These are phyloP conservation scores for Dioscorea dumetorum DNA, from an alignment of 106 monocot genomes.

Conservation along the genomic window DNA sequence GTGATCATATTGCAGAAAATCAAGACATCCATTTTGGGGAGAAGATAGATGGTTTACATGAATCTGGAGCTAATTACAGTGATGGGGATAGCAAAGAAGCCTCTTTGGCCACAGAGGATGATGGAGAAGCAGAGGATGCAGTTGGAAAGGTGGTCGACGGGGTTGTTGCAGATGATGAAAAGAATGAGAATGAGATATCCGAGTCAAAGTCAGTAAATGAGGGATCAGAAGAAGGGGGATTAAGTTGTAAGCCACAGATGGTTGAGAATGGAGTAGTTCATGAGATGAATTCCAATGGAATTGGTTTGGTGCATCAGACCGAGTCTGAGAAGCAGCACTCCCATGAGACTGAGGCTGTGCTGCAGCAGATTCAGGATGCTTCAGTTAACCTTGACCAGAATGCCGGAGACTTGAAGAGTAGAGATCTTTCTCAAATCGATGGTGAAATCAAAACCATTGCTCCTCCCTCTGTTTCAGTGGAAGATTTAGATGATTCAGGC, in stretches of 20 bases:
- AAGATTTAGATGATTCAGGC: conserved; percentile 27
- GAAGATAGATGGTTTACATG: too few relatives aligned
- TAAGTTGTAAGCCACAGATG: neutral
- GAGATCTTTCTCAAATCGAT: too few relatives aligned
- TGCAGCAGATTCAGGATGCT: neutral
- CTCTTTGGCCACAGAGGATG: neutral
- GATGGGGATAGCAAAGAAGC: neutral
- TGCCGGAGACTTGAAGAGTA: too few relatives aligned
- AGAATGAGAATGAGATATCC: neutral
- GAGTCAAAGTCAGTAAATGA: neutral
- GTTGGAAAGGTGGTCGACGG: neutral
- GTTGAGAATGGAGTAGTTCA: neutral
- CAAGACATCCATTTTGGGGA: too few relatives aligned
- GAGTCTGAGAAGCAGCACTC: conserved; percentile 8
- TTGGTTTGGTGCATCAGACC: neutral
- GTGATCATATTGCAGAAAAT: too few relatives aligned
- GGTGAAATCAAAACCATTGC: too few relatives aligned
- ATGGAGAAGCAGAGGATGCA: neutral
- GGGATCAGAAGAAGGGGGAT: neutral
- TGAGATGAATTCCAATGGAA: conserved; percentile 1
- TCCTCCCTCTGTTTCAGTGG: conserved; percentile 11
- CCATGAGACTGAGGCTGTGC: neutral
- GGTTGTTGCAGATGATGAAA: neutral
- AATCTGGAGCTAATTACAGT: too few relatives aligned
- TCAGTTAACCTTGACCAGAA: neutral